Evolutionary conservation across 2,329 filamentous ascomycete genomes (phyloP).

Genomic region (Fusarium odoratissimum): DNA sequence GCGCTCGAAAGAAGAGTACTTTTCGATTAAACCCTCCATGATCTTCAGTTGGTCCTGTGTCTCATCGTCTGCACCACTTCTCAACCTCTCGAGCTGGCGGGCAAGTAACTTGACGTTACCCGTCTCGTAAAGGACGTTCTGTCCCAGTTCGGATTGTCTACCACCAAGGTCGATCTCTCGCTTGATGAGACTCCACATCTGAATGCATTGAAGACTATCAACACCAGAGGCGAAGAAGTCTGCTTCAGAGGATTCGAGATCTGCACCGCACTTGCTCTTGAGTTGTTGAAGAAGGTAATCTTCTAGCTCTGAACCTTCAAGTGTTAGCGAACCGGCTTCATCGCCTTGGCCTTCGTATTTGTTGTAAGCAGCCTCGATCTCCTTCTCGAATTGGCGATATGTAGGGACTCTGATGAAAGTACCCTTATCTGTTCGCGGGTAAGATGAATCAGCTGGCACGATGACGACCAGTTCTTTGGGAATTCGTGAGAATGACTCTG

Average conservation of each 20-base stretch:
- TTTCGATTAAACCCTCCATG: constrained; percentile 51
- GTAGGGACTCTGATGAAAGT: constrained; percentile 63
- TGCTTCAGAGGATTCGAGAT: constrained; percentile 8
- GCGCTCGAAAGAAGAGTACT: constrained; percentile 51
- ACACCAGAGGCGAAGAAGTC: constrained; percentile 70
- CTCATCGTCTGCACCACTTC: constrained; percentile 23
- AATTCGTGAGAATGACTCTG: constrained; percentile 64
- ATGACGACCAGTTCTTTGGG: constrained; percentile 64
- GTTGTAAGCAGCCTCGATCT: constrained; percentile 57
- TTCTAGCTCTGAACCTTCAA: constrained; percentile 44
- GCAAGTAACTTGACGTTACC: constrained; percentile 42
- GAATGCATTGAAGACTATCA: constrained; percentile 69
- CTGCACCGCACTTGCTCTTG: constrained; percentile 48
- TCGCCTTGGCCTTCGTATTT: constrained; percentile 25
- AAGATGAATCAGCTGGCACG: constrained; percentile 56
- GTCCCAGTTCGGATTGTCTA: constrained; percentile 54
- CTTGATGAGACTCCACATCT: constrained; percentile 64
- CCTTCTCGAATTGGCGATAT: constrained; percentile 56
- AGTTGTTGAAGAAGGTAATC: constrained; percentile 40
- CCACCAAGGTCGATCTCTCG: constrained; percentile 62
- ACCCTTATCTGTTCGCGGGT: constrained; percentile 65
- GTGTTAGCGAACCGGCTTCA: not conserved
- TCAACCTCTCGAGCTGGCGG: constrained; percentile 40
- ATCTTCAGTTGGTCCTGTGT: constrained; percentile 44
- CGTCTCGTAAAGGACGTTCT: constrained; percentile 70